These are phyloP conservation scores for Dendrostoma leiphaemia DNA, from an alignment of 2,329 filamentous ascomycete species.

Conservation along the genomic window DNA sequence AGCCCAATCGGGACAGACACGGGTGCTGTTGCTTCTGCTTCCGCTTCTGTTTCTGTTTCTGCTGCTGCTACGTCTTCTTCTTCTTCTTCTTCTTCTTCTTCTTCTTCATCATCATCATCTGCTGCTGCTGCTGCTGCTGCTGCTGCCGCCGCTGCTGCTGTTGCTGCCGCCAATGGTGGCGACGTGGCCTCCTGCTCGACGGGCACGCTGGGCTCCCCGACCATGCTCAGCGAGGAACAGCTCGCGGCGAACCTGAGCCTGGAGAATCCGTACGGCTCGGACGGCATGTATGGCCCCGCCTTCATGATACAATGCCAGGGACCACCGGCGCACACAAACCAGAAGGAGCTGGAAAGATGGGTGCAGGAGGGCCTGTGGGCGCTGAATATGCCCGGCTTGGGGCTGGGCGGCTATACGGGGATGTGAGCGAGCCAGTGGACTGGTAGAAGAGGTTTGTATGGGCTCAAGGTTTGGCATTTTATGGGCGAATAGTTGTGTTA, in stretches of 20 bases:
- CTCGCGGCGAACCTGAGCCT: constrained; percentile 14
- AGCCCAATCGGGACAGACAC: background rate
- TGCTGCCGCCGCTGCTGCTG: too few relatives aligned
- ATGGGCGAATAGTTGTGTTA: too few relatives aligned
- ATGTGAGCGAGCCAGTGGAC: background rate
- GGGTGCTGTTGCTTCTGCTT: too few relatives aligned
- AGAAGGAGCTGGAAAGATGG: constrained; percentile 14
- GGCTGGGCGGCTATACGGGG: constrained; percentile 2
- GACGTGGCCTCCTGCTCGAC: background rate
- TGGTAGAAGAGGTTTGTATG: too few relatives aligned
- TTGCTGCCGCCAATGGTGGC: too few relatives aligned
- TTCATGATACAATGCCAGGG: background rate
- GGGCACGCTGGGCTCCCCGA: background rate
- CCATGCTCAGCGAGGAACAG: constrained; percentile 1
- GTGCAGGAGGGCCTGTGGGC: constrained; percentile 1
- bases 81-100: too few relatives aligned
- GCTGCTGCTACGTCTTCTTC: too few relatives aligned
- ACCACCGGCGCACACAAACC: constrained; percentile 6
- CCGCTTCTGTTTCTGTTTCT: too few relatives aligned
- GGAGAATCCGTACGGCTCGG: constrained; percentile 5
- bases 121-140: too few relatives aligned
- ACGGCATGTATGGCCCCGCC: constrained; percentile 1
- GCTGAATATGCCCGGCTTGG: background rate
- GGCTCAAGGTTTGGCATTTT: too few relatives aligned
- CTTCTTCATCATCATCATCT: too few relatives aligned